Conservation (phyloP, 345 rosid genomes). For the Leavenworthia alabamica region DNA sequence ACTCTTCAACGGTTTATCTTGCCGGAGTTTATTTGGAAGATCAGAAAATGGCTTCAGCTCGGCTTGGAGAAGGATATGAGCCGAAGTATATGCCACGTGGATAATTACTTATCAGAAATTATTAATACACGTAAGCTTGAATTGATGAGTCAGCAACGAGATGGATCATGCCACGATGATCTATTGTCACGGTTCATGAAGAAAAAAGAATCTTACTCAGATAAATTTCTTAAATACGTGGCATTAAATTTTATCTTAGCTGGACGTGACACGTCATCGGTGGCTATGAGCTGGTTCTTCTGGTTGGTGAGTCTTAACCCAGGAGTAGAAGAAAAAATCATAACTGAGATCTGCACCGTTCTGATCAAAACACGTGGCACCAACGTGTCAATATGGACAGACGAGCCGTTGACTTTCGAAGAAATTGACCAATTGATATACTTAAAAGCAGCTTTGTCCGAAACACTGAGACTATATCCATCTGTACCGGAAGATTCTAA, state of each 20-base stretch:
- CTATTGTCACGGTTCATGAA: slow-evolving; percentile 65
- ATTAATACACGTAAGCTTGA: slow-evolving; percentile 57
- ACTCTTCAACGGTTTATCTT: slow-evolving; percentile 57
- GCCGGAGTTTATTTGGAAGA: slow-evolving; percentile 58
- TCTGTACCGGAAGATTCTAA: slow-evolving; percentile 77
- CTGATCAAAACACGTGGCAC: slow-evolving; percentile 53
- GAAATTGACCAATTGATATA: slow-evolving; percentile 57
- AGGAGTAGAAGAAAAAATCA: slow-evolving; percentile 50
- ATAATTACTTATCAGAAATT: slow-evolving; percentile 48
- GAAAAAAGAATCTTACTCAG: slow-evolving; percentile 61
- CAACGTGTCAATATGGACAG: slow-evolving; percentile 36
- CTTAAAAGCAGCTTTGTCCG: slow-evolving; percentile 66
- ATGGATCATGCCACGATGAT: slow-evolving; percentile 52
- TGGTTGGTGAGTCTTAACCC: slow-evolving; percentile 51
- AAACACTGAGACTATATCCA: slow-evolving; percentile 65
- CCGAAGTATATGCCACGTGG: slow-evolving; percentile 51
- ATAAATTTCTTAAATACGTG: slow-evolving; percentile 55
- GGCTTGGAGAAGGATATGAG: slow-evolving; percentile 57
- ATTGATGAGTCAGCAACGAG: slow-evolving; percentile 30
- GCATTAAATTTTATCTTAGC: slow-evolving; percentile 74
- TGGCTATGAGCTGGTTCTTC: slow-evolving; percentile 73
- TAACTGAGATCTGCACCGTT: slow-evolving; percentile 50
- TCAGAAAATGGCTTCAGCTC: slow-evolving; percentile 55
- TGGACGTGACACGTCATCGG: slow-evolving; percentile 81
- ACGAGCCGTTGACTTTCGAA: slow-evolving; percentile 51